Evolutionary conservation across 257 asterid species (phyloP).

Genomic region (Przewalskia tangutica): DNA sequence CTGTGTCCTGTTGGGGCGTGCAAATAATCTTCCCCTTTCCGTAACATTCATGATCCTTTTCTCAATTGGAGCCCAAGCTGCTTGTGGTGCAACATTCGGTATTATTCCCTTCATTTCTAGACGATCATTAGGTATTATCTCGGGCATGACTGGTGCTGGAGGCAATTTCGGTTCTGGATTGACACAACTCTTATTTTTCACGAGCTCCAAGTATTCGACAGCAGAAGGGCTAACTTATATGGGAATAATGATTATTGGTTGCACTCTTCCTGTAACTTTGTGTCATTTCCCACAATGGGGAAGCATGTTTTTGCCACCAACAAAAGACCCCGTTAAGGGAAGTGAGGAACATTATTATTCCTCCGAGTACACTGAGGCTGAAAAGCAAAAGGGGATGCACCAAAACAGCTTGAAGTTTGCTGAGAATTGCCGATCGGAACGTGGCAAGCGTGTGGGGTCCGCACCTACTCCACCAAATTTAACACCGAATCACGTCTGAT

Average conservation of each 20-base stretch:
- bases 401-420: conserved; percentile 48
- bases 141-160: conserved; percentile 36
- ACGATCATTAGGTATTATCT: conserved; percentile 33
- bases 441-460: conserved; percentile 38
- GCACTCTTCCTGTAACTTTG: conserved; percentile 31
- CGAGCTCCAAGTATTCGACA: conserved; percentile 18
- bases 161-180: conserved; percentile 40
- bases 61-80: conserved; percentile 44
- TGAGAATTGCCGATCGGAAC: conserved; percentile 43
- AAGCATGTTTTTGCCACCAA: conserved; percentile 31
- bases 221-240: conserved; percentile 29
- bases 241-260: conserved; percentile 44
- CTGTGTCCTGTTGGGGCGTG: conserved; percentile 39
- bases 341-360: conserved; percentile 27
- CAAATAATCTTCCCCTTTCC: conserved; percentile 31
- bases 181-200: conserved; percentile 30
- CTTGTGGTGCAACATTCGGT: conserved; percentile 45
- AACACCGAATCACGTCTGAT: conserved; percentile 24
- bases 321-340: conserved; percentile 13
- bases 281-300: conserved; percentile 55
- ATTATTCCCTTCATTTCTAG: conserved; percentile 36
- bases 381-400: conserved; percentile 42
- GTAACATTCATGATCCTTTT: conserved; percentile 44
- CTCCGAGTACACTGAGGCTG: conserved; percentile 25
- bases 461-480: conserved; percentile 26